Conservation (phyloP, 2,329 filamentous ascomycete species). For the Talaromyces sp. region DNA sequence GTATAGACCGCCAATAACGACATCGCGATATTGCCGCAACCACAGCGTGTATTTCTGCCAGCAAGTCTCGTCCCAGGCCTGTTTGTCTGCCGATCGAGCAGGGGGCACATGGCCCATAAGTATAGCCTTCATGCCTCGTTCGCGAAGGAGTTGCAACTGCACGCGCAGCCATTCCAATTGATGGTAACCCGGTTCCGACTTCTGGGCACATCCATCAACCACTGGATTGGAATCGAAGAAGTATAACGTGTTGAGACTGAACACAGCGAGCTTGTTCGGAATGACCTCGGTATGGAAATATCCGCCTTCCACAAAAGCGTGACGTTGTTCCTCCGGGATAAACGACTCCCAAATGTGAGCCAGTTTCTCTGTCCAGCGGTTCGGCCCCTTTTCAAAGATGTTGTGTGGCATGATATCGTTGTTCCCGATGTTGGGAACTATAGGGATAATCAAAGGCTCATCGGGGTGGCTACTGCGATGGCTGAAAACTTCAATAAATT, state of each 20-base stretch:
- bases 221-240: constrained; percentile 91
- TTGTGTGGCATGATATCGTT: constrained; percentile 98
- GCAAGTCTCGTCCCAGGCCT: constrained; percentile 91
- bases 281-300: constrained; percentile 96
- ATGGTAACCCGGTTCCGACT: constrained; percentile 80
- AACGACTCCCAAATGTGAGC: constrained; percentile 75
- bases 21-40: constrained; percentile 84
- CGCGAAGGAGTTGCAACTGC: constrained; percentile 76
- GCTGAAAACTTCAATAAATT: constrained; percentile 70
- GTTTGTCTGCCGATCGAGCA: constrained; percentile 76
- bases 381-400: constrained; percentile 79
- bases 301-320: constrained; percentile 85
- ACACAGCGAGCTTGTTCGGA: constrained; percentile 74
- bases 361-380: constrained; percentile 76
- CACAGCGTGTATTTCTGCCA: constrained; percentile 97
- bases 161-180: constrained; percentile 95
- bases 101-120: constrained; percentile 92
- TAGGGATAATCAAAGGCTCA: constrained; percentile 64
- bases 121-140: constrained; percentile 87
- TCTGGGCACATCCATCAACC: constrained; percentile 79
- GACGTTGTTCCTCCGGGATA: constrained; percentile 86
- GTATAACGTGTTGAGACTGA: constrained; percentile 94
- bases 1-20: constrained; percentile 72
- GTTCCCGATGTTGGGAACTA: constrained; percentile 89
- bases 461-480: constrained; percentile 46